Evolutionary conservation across 495 filamentous ascomycete species (phyloP).

Genomic region (Annulohypoxylon moriforme): DNA sequence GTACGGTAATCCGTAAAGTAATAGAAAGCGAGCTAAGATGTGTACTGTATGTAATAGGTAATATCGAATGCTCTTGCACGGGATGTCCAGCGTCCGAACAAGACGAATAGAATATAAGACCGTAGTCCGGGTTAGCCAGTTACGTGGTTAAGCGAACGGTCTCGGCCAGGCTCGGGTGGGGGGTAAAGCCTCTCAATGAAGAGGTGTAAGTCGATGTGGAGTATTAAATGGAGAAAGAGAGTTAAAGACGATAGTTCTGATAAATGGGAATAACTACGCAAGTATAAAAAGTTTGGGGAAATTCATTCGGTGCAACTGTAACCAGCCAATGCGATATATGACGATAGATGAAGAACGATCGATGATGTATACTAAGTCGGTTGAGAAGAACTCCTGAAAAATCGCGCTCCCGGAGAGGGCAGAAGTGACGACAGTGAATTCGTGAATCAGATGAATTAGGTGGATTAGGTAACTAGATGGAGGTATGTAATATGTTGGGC

Average conservation of each 20-base stretch:
- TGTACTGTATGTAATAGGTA: not conserved
- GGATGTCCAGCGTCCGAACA: conserved; percentile 38
- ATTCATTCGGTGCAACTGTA: conserved; percentile 6
- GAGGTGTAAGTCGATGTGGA: conserved; percentile 28
- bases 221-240: conserved; percentile 15
- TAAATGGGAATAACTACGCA: conserved; percentile 1
- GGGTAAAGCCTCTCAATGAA: not conserved
- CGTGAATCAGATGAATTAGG: not conserved
- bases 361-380: conserved; percentile 1
- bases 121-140: conserved; percentile 10
- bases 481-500: conserved; percentile 2
- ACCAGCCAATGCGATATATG: conserved; percentile 1
- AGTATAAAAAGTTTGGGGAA: not conserved
- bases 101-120: conserved; percentile 34
- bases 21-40: conserved; percentile 5
- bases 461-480: not conserved
- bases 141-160: conserved; percentile 27
- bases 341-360: not conserved
- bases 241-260: conserved; percentile 12
- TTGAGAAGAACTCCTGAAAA: not conserved
- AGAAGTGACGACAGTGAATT: conserved; percentile 4
- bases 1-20: conserved; percentile 31
- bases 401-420: not conserved
- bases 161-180: conserved; percentile 28
- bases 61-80: conserved; percentile 21